Base-by-base conservation (phyloP, 2,329 filamentous ascomycete species). In the Dactylellina parvicollis region DNA sequence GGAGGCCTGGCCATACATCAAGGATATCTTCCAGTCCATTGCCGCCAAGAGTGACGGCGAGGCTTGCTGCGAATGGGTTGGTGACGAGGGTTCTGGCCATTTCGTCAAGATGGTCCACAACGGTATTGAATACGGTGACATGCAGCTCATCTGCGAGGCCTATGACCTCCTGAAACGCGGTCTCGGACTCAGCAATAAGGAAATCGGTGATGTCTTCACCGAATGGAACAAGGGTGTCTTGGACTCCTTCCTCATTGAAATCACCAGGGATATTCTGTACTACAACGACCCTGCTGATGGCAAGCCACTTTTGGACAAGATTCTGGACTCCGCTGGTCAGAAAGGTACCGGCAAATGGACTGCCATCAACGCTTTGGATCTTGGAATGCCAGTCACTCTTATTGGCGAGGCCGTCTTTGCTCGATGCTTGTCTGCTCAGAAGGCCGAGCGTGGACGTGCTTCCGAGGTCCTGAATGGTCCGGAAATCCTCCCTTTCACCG, bases 21-120 rank as follows among this genome's bases (percentile, higher is more conserved):
- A 99, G 89, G 93, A 98, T 80, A 91, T 99, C 81, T 96, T 99
- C 87, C 95, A 99, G 86, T 88, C 88, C 85, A 96, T 99, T 82
- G 88, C 95, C 76, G 95, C 95, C 83, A 98, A 99, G 89, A 96
- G 91, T 83, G 94, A 97, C 80, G 90, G 89, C 80, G 95, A 99
- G 87, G 85, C 95, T 77, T 99, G 95, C 89, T 99, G 95, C 82
- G 95, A 99, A 84, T 99, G 95, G 95, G 95, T 99, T 80, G 95
- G 95, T 85, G 95, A 98, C 84, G 92, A 98, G 84, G 95, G 95
- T 88, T 92, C 95, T 84, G 95, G 95, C 79, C 95, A 99, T 89
- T 99, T 97, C 87, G 94, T 99, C 86, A 99, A 99, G 91, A 99
- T 99, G 95, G 95, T 99, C 76, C 95, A 99, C 90, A 99, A 99